Conservation (phyloP, 257 asterid genomes). For the Penstemon barbatus region DNA sequence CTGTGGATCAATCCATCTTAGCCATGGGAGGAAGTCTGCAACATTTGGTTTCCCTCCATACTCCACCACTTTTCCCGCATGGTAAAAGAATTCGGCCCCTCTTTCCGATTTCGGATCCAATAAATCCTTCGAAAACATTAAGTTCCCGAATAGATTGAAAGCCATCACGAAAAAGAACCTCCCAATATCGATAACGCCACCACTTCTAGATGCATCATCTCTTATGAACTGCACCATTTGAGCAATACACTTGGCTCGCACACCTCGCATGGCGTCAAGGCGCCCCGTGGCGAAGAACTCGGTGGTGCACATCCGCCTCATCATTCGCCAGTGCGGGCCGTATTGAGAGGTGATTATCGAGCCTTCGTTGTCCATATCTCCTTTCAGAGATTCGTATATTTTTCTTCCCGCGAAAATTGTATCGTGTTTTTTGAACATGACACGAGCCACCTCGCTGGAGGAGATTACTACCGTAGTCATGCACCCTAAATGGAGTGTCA, state of each 20-base stretch:
- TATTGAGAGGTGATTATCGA: slow-evolving; percentile 76
- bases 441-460: slow-evolving; percentile 58
- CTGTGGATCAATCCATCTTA: slow-evolving; percentile 60
- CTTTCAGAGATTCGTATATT: slow-evolving; percentile 71
- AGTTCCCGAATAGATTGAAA: slow-evolving; percentile 69
- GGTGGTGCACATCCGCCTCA: slow-evolving; percentile 54
- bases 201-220: slow-evolving; percentile 20
- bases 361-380: slow-evolving; percentile 54
- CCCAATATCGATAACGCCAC: slow-evolving; percentile 39
- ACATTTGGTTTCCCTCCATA: slow-evolving; percentile 62
- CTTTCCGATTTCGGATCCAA: slow-evolving; percentile 49
- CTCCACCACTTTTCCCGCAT: slow-evolving; percentile 62
- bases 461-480: slow-evolving; percentile 72
- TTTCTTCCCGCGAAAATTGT: slow-evolving; percentile 57
- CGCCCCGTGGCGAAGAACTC: slow-evolving; percentile 61
- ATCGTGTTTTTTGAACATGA: slow-evolving; percentile 69
- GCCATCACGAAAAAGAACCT: slow-evolving; percentile 66
- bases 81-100: slow-evolving; percentile 69
- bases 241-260: slow-evolving; percentile 46
- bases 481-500: slow-evolving; percentile 67
- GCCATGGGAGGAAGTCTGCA: slow-evolving; percentile 55
- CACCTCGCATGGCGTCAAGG: slow-evolving; percentile 47
- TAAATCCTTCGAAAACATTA: slow-evolving; percentile 65
- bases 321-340: slow-evolving; percentile 72
- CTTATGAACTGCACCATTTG: slow-evolving; percentile 44